Conservation (phyloP, 2,329 filamentous ascomycete species). For the Ophiosphaerella narmari region DNA sequence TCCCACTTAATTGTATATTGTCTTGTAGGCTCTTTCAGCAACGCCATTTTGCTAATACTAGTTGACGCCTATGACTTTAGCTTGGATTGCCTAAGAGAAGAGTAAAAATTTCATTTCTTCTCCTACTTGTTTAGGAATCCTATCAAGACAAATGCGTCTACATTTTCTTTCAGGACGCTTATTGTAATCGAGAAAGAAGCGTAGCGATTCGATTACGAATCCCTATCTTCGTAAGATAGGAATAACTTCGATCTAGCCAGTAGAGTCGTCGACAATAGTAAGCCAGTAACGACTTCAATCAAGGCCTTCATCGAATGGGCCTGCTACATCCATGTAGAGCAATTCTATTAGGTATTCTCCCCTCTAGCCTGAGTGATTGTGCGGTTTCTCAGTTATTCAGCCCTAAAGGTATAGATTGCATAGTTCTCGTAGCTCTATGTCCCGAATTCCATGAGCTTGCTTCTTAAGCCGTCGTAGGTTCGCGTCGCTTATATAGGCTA, state of each 20-base stretch:
- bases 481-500: slow-evolving; percentile 8
- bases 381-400: slow-evolving; percentile 7
- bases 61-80: no score
- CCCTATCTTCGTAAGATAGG: slow-evolving; percentile 1
- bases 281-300: slow-evolving; percentile 16
- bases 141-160: no score
- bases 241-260: slow-evolving; percentile 8
- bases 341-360: slow-evolving; percentile 17
- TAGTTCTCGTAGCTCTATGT: slow-evolving; percentile 8
- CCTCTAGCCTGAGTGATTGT: neutral
- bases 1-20: no score
- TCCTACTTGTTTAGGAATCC: no score
- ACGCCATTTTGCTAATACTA: no score
- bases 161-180: slow-evolving; percentile 8
- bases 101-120: no score
- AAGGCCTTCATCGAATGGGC: slow-evolving; percentile 13
- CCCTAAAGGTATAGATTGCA: slow-evolving; percentile 9
- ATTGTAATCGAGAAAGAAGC: slow-evolving; percentile 8
- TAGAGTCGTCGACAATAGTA: slow-evolving; percentile 13
- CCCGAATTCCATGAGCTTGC: slow-evolving; percentile 11
- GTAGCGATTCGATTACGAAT: neutral
- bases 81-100: no score
- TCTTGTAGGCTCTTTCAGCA: no score
- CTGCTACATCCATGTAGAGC: slow-evolving; percentile 13
- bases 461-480: slow-evolving; percentile 9